Base-by-base conservation (phyloP, 1,284 basidiomycete genomes). In the Fomitopsis palustris region DNA sequence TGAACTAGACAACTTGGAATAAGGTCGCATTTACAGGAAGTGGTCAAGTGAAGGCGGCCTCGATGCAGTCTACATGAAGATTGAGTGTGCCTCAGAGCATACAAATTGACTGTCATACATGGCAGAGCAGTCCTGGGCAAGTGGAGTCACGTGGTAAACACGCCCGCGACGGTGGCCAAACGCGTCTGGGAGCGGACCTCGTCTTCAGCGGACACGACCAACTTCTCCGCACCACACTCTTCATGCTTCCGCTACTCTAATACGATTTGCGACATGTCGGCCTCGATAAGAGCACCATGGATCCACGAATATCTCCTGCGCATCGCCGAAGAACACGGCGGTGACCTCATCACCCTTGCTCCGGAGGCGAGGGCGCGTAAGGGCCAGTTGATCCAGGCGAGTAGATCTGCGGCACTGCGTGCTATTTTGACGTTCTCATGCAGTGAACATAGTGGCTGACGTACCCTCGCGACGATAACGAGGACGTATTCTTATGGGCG, bases 301-400 rank as follows among this genome's bases (percentile, higher is more conserved):
- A 79, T 88, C 7, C 67, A 70, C 49, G 66, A 76, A 23, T 84
- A 86, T 64, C 66, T 87, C 45, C 61, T 79, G 19, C 65, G 66
- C 10, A 64, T 80, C n/a, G 82, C 79, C 0, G 78, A 84, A 64
- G 70, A 71, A 2, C 68, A 79, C 62, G 86, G 85, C 5, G 77
- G 74, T 8, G 70, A 81, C 43, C 57, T 81, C 5, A 63, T 68
- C 33, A 69, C 71, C 2, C 67, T 74, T 2, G 77, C 78, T 1
- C 53, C 57, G 2, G 68, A 66, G 45, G 54, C 56, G 1, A 77
- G 74, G 62, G 73, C 70, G 53, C 79, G 74, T 61, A 84, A 76
- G 62, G 81, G 80, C 1, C 86, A 87, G 59, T 69, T 88, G 16
- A 74, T 78, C 53, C 78, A 86, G 71, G 86, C 82, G 63, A 19